These are phyloP conservation scores for Diaporthe velutina DNA, from an alignment of 2,329 filamentous ascomycete genomes.

Conservation along the genomic window DNA sequence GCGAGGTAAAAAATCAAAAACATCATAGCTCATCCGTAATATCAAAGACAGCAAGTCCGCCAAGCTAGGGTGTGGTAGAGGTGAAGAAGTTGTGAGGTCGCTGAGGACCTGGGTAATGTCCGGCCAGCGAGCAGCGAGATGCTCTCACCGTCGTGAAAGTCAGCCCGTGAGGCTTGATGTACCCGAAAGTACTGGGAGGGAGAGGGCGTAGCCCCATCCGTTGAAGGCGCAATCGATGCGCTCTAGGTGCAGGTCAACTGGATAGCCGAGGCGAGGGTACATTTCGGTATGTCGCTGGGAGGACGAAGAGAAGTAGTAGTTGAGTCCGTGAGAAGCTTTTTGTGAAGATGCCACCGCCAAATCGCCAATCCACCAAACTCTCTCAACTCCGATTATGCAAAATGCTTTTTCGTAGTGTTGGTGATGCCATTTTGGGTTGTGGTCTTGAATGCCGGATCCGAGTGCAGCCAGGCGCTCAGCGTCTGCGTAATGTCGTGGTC, in stretches of 20 bases:
- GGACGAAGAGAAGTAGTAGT: constrained; percentile 23
- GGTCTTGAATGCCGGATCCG: constrained; percentile 25
- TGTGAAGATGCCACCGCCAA: constrained; percentile 19
- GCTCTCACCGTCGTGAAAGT: not conserved
- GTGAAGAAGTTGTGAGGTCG: constrained; percentile 18
- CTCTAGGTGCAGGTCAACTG: constrained; percentile 2
- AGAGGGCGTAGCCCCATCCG: not conserved
- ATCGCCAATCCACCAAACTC: constrained; percentile 38
- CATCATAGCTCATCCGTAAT: constrained; percentile 22
- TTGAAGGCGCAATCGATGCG: constrained; percentile 25
- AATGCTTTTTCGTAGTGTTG: constrained; percentile 26
- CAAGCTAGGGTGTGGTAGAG: constrained; percentile 6
- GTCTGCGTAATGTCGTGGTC: constrained; percentile 27
- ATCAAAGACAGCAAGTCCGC: constrained; percentile 28
- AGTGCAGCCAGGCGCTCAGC: constrained; percentile 36
- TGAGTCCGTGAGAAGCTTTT: constrained; percentile 4
- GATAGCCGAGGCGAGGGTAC: not conserved
- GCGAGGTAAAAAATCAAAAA: constrained; percentile 15
- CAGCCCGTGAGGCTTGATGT: not conserved
- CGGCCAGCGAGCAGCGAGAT: constrained; percentile 2
- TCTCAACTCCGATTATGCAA: constrained; percentile 37
- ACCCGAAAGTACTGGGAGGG: not conserved
- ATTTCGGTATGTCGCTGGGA: constrained; percentile 5
- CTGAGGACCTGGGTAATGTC: not conserved
- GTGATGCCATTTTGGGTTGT: constrained; percentile 10